A percentile compares a stretch with the other conserved stretches of the same genome.
phyloP scores from a whole-genome alignment of 1,139 yeast genomes.

The Geotrichum klebahnii region DNA sequence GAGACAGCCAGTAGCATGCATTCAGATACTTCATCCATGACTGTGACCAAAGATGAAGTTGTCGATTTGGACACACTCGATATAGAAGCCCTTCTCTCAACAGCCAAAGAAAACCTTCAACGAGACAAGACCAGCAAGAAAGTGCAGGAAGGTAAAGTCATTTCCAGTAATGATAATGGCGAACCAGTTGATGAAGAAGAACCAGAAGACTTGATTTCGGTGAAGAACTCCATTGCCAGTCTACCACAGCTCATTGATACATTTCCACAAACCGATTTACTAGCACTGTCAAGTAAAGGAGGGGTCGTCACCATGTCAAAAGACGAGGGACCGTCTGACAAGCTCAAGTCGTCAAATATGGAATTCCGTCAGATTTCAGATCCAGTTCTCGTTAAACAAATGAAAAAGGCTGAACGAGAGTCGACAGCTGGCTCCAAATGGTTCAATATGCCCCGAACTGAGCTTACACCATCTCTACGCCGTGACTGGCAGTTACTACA shows the following conservation, averaged over 20 bases:
- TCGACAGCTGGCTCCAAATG: constrained; percentile 57
- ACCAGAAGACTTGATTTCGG: neutral
- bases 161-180: neutral
- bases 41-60: constrained; percentile 15
- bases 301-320: neutral
- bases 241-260: constrained; percentile 21
- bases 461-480: constrained; percentile 66
- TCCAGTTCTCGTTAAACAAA: constrained; percentile 43
- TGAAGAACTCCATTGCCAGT: constrained; percentile 16
- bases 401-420: constrained; percentile 30
- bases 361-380: constrained; percentile 45
- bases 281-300: neutral
- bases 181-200: constrained; percentile 2
- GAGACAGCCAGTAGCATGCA: constrained; percentile 18
- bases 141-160: neutral
- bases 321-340: neutral
- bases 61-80: constrained; percentile 21
- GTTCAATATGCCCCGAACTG: constrained; percentile 82
- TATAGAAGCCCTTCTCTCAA: constrained; percentile 18
- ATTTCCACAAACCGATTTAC: constrained; percentile 2
- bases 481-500: constrained; percentile 75
- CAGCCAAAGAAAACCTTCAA: constrained; percentile 18
- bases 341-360: constrained; percentile 21
- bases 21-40: constrained; percentile 20
- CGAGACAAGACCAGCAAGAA: neutral